phyloP scores from a whole-genome alignment of 768 basidiomycete genomes.

The Atractiella rhizophila region DNA sequence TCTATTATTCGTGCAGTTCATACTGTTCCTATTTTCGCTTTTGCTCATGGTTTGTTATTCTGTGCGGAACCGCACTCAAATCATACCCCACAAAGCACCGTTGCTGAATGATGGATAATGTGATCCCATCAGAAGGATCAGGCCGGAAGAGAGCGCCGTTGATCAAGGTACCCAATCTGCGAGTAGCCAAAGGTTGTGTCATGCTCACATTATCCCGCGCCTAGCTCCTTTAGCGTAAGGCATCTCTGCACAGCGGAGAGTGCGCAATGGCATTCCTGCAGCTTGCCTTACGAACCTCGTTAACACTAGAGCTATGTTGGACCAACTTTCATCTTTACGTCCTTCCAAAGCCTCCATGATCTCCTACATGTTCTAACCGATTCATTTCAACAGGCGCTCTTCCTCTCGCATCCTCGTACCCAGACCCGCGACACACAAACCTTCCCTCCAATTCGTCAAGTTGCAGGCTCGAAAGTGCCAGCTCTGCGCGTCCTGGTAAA shows the following conservation, averaged over 20 bases:
- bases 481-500: constrained; percentile 55
- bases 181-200: not conserved
- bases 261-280: not conserved
- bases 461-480: constrained; percentile 37
- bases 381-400: constrained; percentile 25
- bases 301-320: no score
- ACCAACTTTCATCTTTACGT: no score
- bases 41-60: no score
- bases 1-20: no score
- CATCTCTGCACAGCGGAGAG: not conserved
- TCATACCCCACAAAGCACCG: not conserved
- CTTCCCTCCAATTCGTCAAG: constrained; percentile 26
- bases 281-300: not conserved
- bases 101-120: no score
- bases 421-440: constrained; percentile 24
- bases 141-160: no score
- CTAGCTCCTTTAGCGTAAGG: constrained; percentile 26
- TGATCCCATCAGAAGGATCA: no score
- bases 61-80: no score
- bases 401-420: constrained; percentile 24
- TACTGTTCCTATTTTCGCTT: no score
- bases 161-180: no score
- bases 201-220: constrained; percentile 49
- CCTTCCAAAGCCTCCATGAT: constrained; percentile 16
- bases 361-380: not conserved